phyloP scores from a whole-genome alignment of 345 rosid species.

The Leavenworthia alabamica region DNA sequence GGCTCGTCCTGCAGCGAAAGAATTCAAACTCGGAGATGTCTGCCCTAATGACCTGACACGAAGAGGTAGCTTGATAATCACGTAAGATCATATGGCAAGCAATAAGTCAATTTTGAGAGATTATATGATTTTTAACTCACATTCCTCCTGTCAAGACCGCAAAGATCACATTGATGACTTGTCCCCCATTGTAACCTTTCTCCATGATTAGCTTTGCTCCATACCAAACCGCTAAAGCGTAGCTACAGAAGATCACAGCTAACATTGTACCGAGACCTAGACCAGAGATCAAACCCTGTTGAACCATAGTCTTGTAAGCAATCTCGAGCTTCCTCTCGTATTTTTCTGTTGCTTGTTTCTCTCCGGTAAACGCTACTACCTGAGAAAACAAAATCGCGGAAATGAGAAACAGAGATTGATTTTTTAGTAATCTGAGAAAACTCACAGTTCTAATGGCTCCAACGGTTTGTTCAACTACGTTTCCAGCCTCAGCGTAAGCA shows the following conservation, averaged over 20 bases:
- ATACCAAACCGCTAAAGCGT: constrained; percentile 66
- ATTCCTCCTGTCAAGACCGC: constrained; percentile 71
- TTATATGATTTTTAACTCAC: constrained; percentile 34
- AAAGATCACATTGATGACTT: constrained; percentile 55
- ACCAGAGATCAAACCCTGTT: constrained; percentile 76
- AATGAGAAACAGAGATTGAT: not conserved
- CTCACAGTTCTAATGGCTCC: constrained; percentile 82
- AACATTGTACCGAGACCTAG: constrained; percentile 51
- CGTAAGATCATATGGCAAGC: not conserved
- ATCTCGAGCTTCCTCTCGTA: constrained; percentile 50
- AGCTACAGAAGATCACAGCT: constrained; percentile 40
- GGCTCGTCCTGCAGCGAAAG: constrained; percentile 71
- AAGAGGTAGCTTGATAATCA: not conserved
- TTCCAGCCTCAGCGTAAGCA: constrained; percentile 84
- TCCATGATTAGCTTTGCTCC: constrained; percentile 58
- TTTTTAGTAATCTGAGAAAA: not conserved
- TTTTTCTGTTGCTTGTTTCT: constrained; percentile 57
- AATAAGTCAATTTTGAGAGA: not conserved
- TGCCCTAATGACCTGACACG: constrained; percentile 74
- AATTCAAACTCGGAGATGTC: constrained; percentile 59
- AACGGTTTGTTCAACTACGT: constrained; percentile 76
- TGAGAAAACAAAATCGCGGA: not conserved
- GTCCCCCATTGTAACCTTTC: constrained; percentile 72
- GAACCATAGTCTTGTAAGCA: constrained; percentile 46
- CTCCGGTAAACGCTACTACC: constrained; percentile 92